Conservation (phyloP, 805 yeast genomes). For the Candida hungchunana region DNA sequence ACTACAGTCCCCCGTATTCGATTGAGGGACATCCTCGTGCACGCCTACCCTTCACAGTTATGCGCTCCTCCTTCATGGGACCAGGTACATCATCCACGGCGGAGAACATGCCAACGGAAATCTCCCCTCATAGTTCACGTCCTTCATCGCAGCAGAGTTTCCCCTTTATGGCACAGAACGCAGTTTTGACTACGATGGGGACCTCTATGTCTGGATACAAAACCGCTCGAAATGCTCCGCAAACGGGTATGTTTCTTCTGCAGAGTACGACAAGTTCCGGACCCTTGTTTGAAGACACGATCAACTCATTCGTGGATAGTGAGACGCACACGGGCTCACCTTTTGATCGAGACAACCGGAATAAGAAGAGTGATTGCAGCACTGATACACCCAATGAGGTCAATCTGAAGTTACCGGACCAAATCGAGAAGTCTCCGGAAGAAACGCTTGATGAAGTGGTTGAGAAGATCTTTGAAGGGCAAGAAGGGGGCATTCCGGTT, state of each 20-base stretch:
- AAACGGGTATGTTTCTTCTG: slow-evolving; percentile 1
- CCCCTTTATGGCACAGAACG: not conserved
- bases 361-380: not conserved
- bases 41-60: too few relatives aligned
- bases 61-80: too few relatives aligned
- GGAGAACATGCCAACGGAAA: too few relatives aligned
- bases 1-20: too few relatives aligned
- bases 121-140: not conserved
- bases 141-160: not conserved
- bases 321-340: not conserved
- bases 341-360: slow-evolving; percentile 3
- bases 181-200: not conserved
- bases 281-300: slow-evolving; percentile 13
- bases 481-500: not conserved
- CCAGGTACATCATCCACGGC: too few relatives aligned
- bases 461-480: slow-evolving; percentile 11
- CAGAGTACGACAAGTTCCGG: slow-evolving; percentile 1
- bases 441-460: slow-evolving; percentile 13
- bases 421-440: not conserved
- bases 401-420: not conserved
- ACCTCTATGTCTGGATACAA: slow-evolving; percentile 2
- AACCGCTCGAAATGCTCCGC: slow-evolving; percentile 2
- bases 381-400: not conserved
- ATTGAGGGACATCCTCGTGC: too few relatives aligned
- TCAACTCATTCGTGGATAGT: slow-evolving; percentile 1